A percentile compares a stretch with the other conserved stretches of the same genome.
These are phyloP conservation scores for Exophiala sideris DNA, from an alignment of 2,329 filamentous ascomycete species.

Conservation along the genomic window DNA sequence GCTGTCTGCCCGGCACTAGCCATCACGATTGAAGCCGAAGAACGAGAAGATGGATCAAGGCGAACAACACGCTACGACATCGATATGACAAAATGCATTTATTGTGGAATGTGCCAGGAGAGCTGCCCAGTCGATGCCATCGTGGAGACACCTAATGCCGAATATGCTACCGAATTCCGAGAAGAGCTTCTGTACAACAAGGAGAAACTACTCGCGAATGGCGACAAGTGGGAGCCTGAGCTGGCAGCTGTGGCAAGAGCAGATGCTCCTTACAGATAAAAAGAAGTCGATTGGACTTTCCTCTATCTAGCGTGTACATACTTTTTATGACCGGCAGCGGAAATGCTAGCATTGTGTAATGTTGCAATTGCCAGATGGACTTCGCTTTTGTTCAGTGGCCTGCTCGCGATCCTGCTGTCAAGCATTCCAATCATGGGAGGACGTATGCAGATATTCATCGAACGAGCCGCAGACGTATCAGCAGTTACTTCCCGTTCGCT, in stretches of 20 bases:
- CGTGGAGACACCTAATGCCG: slow-evolving; percentile 70
- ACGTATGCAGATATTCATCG: too few species aligned
- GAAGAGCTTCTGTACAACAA: slow-evolving; percentile 98
- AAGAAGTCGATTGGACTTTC: not conserved
- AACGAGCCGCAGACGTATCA: too few species aligned
- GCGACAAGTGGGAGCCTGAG: slow-evolving; percentile 97
- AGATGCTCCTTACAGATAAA: slow-evolving; percentile 85
- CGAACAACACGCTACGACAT: slow-evolving; percentile 98
- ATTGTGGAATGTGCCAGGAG: slow-evolving; percentile 99
- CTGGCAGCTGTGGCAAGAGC: slow-evolving; percentile 87
- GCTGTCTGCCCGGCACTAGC: slow-evolving; percentile 96
- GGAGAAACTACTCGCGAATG: slow-evolving; percentile 84
- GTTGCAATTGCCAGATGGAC: not conserved
- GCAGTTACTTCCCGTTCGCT: too few species aligned
- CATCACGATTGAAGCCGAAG: slow-evolving; percentile 98
- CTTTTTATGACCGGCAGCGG: slow-evolving; percentile 4
- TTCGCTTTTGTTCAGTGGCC: not conserved
- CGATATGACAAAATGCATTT: slow-evolving; percentile 99
- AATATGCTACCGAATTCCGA: slow-evolving; percentile 73
- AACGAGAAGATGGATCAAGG: slow-evolving; percentile 91
- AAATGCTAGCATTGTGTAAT: not conserved
- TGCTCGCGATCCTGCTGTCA: too few species aligned
- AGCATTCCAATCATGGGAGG: too few species aligned
- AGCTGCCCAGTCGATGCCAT: slow-evolving; percentile 97
- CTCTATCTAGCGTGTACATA: slow-evolving; percentile 18